Percentiles rank a stretch among this genome's conserved stretches.
Evolutionary conservation across 2,329 filamentous ascomycete species (phyloP).

Genomic region (Didymella exigua): DNA sequence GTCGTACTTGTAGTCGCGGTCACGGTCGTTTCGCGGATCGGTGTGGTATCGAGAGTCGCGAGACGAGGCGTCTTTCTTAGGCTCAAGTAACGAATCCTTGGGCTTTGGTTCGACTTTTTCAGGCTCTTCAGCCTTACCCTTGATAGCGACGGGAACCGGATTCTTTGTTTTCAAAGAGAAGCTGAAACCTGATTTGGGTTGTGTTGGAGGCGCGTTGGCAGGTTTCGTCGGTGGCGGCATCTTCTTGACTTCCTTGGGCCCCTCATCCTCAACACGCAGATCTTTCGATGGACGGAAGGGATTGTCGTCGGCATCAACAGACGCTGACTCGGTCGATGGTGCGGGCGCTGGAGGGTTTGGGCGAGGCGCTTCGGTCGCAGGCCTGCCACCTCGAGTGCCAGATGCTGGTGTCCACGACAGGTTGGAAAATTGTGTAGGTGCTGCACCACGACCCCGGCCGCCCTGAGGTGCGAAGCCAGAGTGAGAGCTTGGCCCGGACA

Average conservation of each 20-base stretch:
- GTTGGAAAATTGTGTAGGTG: conserved; percentile 64
- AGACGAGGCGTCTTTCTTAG: conserved; percentile 47
- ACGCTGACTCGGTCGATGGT: conserved; percentile 31
- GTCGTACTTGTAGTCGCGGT: conserved; percentile 31
- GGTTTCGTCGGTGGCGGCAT: conserved; percentile 59
- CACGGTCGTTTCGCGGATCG: conserved; percentile 33
- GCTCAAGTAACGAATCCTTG: conserved; percentile 49
- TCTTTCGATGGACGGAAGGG: conserved; percentile 69
- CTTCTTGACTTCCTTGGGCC: conserved; percentile 57
- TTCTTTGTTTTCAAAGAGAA: conserved; percentile 86
- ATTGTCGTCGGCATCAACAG: conserved; percentile 63
- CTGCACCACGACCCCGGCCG: conserved; percentile 60
- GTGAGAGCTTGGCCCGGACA: conserved; percentile 51
- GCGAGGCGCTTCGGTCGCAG: conserved; percentile 47
- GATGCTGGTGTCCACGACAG: conserved; percentile 71
- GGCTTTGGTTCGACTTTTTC: conserved; percentile 40
- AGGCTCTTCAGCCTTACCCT: conserved; percentile 53
- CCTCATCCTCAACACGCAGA: conserved; percentile 67
- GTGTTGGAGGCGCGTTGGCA: conserved; percentile 60
- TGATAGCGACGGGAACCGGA: conserved; percentile 59
- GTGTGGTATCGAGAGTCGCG: conserved; percentile 33
- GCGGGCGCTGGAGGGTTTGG: conserved; percentile 26
- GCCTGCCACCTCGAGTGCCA: conserved; percentile 59
- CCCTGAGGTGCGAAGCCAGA: conserved; percentile 49
- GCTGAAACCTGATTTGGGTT: conserved; percentile 67